Evolutionary conservation across 164 flowering plant species (phyloP), one percentile per base, ranked within the genome.

Genomic region (Taxillus chinensis): DNA sequence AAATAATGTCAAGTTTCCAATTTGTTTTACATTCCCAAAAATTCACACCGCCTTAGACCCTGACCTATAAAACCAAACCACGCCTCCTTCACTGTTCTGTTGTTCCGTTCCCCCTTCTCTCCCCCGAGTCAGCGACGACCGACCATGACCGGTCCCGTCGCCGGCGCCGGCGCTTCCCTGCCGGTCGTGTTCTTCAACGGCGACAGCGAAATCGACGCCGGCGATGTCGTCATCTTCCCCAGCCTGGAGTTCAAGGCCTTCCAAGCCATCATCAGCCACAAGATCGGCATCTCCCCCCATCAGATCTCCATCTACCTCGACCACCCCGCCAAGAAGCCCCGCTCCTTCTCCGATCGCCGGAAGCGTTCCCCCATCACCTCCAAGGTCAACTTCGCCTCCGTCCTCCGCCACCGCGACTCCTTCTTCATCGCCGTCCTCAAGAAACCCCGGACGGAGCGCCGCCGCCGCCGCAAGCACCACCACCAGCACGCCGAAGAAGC

Each of bases 101-200:
- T 63, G 41, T n/a, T 8, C 5, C 15, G 14, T 14, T 11, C 42
- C 43, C 41, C 37, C 14, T 48, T 10, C 40, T 14, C 15, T 45
- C 3, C 14, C 56, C n/a, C 14, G 7, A 41, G 14, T 27, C 10
- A 2, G 7, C 51, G 17, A 53, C 8, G 39, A 10, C 13, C 5
- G 39, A 12, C 55, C 11, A 42, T 3, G 13, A 70, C 68, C 77
- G 46, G 27, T 27, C 27, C 38, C 73, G 69, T 56, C 39, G 15
- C 11, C 16, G 7, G 39, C n/a, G 8, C 48, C 4, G 55, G 60
- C 0, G 58, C 46, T 8, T 45, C 67, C 5, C 70, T 84, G 39
- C 86, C 86, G 63, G 83, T 79, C 9, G 67, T 79, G 1, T 82
- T 86, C 72, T 79, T 39, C 77, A 87, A 89, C 67, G 96, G 92